Conservation (phyloP, 176 grass and related monocot species). For the Avena eriantha region DNA sequence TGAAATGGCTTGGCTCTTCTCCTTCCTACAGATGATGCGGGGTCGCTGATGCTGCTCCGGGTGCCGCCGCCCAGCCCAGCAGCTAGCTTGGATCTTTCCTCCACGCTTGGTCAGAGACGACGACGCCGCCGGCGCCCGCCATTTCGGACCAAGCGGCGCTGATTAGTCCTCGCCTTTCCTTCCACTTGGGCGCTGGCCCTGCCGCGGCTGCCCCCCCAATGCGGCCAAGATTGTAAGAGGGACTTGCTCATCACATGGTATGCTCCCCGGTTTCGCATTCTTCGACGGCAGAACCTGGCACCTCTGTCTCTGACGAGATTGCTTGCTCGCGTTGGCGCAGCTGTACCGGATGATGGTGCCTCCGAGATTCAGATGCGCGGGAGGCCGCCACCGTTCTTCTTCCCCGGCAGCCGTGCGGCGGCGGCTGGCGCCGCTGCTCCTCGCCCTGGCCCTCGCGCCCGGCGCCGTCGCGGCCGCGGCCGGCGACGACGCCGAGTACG, state of each 20-base stretch:
- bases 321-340: not conserved
- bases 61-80: not conserved
- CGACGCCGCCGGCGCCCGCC: slow-evolving; percentile 14
- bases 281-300: slow-evolving; percentile 22
- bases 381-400: not conserved
- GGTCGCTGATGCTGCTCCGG: not conserved
- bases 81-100: not conserved
- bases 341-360: slow-evolving; percentile 47
- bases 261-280: not conserved
- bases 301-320: not conserved
- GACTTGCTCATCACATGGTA: slow-evolving; percentile 31
- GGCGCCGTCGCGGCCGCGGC: not conserved
- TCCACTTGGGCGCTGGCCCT: slow-evolving; percentile 24
- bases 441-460: not conserved
- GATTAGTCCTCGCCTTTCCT: not conserved
- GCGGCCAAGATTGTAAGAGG: slow-evolving; percentile 19
- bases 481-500: not conserved
- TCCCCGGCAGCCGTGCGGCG: slow-evolving; percentile 25
- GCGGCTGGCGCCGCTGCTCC: slow-evolving; percentile 15
- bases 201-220: not conserved
- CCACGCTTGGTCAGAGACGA: not conserved
- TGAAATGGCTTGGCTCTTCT: not conserved
- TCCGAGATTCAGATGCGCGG: slow-evolving; percentile 51
- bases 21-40: not conserved
- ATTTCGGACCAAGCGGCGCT: slow-evolving; percentile 21